These are phyloP conservation scores for Talaromyces sp. DNA, from an alignment of 2,329 filamentous ascomycete species.

Conservation along the genomic window DNA sequence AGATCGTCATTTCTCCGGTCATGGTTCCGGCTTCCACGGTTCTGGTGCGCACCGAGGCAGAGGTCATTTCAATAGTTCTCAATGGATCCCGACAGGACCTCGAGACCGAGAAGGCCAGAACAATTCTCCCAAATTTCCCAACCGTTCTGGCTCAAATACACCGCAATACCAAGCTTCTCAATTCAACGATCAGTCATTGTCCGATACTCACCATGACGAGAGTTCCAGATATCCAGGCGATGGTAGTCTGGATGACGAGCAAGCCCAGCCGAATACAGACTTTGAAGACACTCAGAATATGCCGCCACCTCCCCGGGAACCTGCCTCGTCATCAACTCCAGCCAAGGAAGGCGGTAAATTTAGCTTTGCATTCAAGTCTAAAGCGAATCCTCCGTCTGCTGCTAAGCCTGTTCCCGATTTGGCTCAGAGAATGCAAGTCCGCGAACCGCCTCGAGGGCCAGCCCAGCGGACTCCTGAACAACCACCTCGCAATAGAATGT, in stretches of 20 bases:
- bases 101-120: constrained; percentile 50
- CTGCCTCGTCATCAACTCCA: constrained; percentile 50
- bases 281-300: constrained; percentile 48
- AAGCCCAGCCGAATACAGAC: constrained; percentile 45
- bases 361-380: constrained; percentile 89
- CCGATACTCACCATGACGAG: constrained; percentile 29
- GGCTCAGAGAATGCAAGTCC: constrained; percentile 45
- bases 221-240: constrained; percentile 58
- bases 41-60: constrained; percentile 51
- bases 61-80: constrained; percentile 63
- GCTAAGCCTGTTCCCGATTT: constrained; percentile 52
- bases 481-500: constrained; percentile 37
- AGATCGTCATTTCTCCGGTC: constrained; percentile 44
- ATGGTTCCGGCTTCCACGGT: constrained; percentile 46
- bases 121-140: constrained; percentile 38
- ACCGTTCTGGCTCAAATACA: constrained; percentile 27
- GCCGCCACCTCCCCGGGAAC: constrained; percentile 54
- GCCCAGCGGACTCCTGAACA: constrained; percentile 36
- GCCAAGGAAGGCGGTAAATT: constrained; percentile 64
- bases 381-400: constrained; percentile 57
- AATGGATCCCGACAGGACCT: constrained; percentile 64
- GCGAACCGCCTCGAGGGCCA: constrained; percentile 40
- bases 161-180: constrained; percentile 25
- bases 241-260: constrained; percentile 61
- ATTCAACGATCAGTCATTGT: constrained; percentile 29